Base-by-base conservation (phyloP, 169 alveolate genomes). In the Plasmodium chabaudi region DNA sequence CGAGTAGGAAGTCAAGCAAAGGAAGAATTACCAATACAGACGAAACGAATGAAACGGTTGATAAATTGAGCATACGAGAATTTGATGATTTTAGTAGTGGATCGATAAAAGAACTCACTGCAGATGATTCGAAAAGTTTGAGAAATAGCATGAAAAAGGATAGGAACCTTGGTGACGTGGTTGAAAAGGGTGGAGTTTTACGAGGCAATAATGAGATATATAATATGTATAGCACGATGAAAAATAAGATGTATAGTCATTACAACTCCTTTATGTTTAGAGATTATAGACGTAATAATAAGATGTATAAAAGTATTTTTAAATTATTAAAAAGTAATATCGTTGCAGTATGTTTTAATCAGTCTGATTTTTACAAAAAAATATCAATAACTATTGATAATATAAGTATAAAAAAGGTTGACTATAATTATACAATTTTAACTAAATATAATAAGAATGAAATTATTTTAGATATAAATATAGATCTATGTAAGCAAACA, bases 351-450 rank as follows among this genome's bases (percentile, higher is more conserved):
- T 63, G 88, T 27, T 7, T 77, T 23, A 77, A 68, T 4, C 51
- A 25, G 9, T 63, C 88, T 4, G 88, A 77, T 55, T 77, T 77
- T 25, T 77, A 77, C 12, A 57, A 77, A 23, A 77, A 68, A 27
- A 56, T 63, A 12, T 57, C 25, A 0, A 51, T 77, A 51, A 23
- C 57, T 0, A 63, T 77, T 0, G 88, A 77, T 25, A 77, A 77
- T n/a, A 57, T 77, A 21, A 51, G 88, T 49, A 46, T 77, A 42
- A 63, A 44, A 19, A 77, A 77, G 53, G 63, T 77, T 34, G 88
- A 51, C 25, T 13, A 68, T 51, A 77, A 68, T 47, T 56, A 77
- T 23, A 47, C 77, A 9, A 63, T 77, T 49, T 68, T 77, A 17
- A 77, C 88, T 15, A 77, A 77, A 56, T 42, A 77, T 51, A 77